Conservation (phyloP, 768 basidiomycete genomes). For the Lentinula detonsa region DNA sequence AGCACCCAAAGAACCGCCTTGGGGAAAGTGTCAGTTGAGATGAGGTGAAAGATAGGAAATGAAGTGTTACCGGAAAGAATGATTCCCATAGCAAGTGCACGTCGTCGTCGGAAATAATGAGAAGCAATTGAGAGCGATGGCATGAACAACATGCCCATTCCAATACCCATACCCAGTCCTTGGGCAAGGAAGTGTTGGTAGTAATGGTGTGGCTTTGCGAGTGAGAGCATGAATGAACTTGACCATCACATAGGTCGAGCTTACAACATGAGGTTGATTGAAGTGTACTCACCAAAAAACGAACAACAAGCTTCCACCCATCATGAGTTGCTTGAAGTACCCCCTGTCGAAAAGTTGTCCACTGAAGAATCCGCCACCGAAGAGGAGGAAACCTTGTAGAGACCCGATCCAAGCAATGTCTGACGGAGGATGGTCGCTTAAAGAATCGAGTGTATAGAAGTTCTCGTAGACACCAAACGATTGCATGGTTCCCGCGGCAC, state of each 20-base stretch:
- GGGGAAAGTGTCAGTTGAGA: background rate
- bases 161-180: conserved; percentile 21
- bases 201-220: conserved; percentile 24
- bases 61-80: conserved; percentile 23
- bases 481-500: conserved; percentile 6
- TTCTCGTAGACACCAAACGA: conserved; percentile 7
- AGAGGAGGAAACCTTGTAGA: conserved; percentile 3
- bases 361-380: conserved; percentile 5
- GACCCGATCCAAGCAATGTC: conserved; percentile 7
- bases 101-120: conserved; percentile 32
- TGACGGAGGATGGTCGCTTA: conserved; percentile 1
- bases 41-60: background rate
- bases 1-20: conserved; percentile 15
- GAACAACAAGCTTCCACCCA: conserved; percentile 1
- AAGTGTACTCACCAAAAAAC: conserved; percentile 5
- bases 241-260: conserved; percentile 3
- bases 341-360: conserved; percentile 10
- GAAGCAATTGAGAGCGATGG: conserved; percentile 33
- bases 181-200: conserved; percentile 20
- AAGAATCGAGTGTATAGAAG: conserved; percentile 1
- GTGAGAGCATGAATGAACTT: conserved; percentile 28
- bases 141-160: conserved; percentile 26
- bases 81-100: conserved; percentile 36
- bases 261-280: background rate
- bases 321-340: conserved; percentile 7